Evolutionary conservation across 371 early-diverging fungal species (phyloP), one percentile per base, ranked within the genome.

Genomic region (Rhizomucor miehei): DNA sequence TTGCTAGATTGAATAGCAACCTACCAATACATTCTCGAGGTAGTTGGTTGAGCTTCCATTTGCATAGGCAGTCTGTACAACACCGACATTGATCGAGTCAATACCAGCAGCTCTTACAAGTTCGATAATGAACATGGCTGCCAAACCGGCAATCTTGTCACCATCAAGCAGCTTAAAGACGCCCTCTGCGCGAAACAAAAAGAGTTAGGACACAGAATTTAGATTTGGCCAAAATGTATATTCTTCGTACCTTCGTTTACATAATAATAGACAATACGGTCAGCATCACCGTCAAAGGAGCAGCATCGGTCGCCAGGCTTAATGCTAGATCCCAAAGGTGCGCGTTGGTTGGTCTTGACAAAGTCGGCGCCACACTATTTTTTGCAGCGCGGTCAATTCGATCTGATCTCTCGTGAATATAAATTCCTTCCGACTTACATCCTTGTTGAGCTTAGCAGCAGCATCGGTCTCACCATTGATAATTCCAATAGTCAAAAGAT

Each of bases 1-100:
- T 12, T n/a, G 34, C 17, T 6, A 10, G 29, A 16, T 1, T 16
- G 25, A 35, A 38, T 5, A 25, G 48, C 19, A 45, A 60, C 84
- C 51, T 80, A 89, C 88, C 81, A 96, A 77, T 16, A 81, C 80
- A 44, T 93, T 87, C 51, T 82, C 83, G 39, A 97, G 88, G 66
- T 97, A 99, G 57, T 84, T 76, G 44, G 97, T 97, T 6, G 97
- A 94, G 71, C 88, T 90, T 44, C 99, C 99, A 69, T 99, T 99
- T 49, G 99, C 98, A 65, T 99, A 99, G n/a, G 99, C 99, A 21
- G 99, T 99, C 79, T 99, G 98, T 19, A 99, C 98, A 17, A 98
- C 91, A 50, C 98, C 99, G n/a, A 99, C 92, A 44, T 83, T 74
- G 65, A 94, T 73, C 46, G 80, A 69, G 19, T 86, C 78, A 46